These are phyloP conservation scores for Amaranthus hypochondriacus DNA, from an alignment of 148 eudicot genomes.

Conservation along the genomic window DNA sequence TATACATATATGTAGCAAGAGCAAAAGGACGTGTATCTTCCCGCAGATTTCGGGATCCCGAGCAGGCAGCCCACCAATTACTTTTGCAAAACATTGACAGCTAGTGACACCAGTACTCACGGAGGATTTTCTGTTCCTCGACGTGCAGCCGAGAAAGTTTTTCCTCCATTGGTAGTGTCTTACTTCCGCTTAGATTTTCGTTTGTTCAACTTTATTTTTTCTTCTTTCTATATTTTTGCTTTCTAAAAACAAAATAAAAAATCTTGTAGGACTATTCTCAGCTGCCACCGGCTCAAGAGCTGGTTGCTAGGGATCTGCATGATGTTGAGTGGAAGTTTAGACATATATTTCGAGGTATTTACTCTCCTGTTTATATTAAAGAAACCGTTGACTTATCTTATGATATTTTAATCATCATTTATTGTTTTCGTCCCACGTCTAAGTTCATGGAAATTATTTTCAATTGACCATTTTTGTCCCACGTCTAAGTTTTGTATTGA, in stretches of 20 bases:
- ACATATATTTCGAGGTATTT: slow-evolving; percentile 88
- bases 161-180: slow-evolving; percentile 78
- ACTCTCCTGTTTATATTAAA: neutral
- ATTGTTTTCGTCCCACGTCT: too few relatives aligned
- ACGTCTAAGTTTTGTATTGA: too few relatives aligned
- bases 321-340: slow-evolving; percentile 97
- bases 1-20: slow-evolving; percentile 59
- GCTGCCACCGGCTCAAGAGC: slow-evolving; percentile 93
- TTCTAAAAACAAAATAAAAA: neutral
- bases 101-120: slow-evolving; percentile 98
- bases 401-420: too few relatives aligned
- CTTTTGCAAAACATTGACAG: slow-evolving; percentile 95
- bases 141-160: slow-evolving; percentile 99
- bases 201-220: neutral
- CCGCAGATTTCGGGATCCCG: slow-evolving; percentile 87
- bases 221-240: neutral
- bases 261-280: slow-evolving; percentile 73
- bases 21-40: slow-evolving; percentile 89
- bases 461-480: too few relatives aligned
- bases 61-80: slow-evolving; percentile 95
- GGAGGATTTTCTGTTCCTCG: slow-evolving; percentile 99
- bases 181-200: neutral
- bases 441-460: too few relatives aligned
- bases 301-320: slow-evolving; percentile 97
- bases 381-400: neutral